Percentiles rank a stretch among this genome's conserved stretches.
Evolutionary conservation across 1,139 yeast species (phyloP).

Genomic region (Wickerhamomyces sp.): DNA sequence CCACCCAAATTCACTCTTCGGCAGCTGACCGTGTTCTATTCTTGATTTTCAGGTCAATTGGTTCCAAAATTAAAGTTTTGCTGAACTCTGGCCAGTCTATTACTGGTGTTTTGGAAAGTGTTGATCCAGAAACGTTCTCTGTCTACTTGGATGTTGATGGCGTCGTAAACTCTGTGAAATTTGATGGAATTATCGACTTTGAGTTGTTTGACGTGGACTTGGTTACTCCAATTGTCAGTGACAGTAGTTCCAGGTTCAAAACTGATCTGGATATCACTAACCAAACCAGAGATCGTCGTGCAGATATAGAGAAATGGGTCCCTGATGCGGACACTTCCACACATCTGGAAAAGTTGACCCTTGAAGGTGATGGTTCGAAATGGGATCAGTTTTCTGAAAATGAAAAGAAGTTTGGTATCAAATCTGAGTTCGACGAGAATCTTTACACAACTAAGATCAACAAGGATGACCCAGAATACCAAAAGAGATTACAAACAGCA

Average conservation of each 20-base stretch:
- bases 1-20: slow-evolving; percentile 17
- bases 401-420: slow-evolving; percentile 82
- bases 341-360: slow-evolving; percentile 31
- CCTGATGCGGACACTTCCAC: slow-evolving; percentile 48
- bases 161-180: slow-evolving; percentile 40
- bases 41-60: slow-evolving; percentile 49
- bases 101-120: slow-evolving; percentile 50
- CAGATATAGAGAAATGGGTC: slow-evolving; percentile 77
- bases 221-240: slow-evolving; percentile 15
- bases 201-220: slow-evolving; percentile 42
- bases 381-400: slow-evolving; percentile 98
- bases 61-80: slow-evolving; percentile 52
- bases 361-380: slow-evolving; percentile 37
- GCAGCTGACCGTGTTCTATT: slow-evolving; percentile 46
- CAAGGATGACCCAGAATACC: slow-evolving; percentile 68
- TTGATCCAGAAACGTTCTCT: slow-evolving; percentile 36
- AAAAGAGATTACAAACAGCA: slow-evolving; percentile 62
- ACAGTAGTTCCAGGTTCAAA: slow-evolving; percentile 40
- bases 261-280: slow-evolving; percentile 83
- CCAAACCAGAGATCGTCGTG: slow-evolving; percentile 36
- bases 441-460: slow-evolving; percentile 84
- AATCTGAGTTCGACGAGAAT: slow-evolving; percentile 82
- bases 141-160: slow-evolving; percentile 16
- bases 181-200: slow-evolving; percentile 60
- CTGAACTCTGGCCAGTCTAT: slow-evolving; percentile 57